These are phyloP conservation scores for Lathyrus tuberosus DNA, from an alignment of 306 rosid genomes.

Conservation along the genomic window DNA sequence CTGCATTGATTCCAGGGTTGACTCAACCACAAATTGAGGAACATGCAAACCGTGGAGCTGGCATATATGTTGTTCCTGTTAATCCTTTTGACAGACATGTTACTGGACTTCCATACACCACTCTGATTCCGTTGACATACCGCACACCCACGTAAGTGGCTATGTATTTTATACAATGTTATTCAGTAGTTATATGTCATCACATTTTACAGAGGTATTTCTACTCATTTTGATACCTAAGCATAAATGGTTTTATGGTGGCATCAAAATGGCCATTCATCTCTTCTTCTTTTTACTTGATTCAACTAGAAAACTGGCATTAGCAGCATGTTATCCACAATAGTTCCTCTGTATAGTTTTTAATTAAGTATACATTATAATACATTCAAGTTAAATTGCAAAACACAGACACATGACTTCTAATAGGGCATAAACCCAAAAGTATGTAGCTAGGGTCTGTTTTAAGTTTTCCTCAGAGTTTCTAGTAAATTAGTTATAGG, in stretches of 20 bases:
- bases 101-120: slow-evolving; percentile 64
- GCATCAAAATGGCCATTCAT: not conserved
- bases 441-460: not conserved
- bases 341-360: not conserved
- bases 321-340: not conserved
- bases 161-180: slow-evolving; percentile 21
- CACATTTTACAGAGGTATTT: not conserved
- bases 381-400: not conserved
- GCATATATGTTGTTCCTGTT: slow-evolving; percentile 84
- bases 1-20: slow-evolving; percentile 66
- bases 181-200: not conserved
- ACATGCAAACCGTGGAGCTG: slow-evolving; percentile 76
- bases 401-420: not conserved
- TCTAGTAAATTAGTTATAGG: not conserved
- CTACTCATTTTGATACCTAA: not conserved
- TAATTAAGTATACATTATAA: not conserved
- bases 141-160: slow-evolving; percentile 72
- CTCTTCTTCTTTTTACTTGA: slow-evolving; percentile 3
- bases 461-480: not conserved
- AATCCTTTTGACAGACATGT: slow-evolving; percentile 65
- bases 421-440: not conserved
- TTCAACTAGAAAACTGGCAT: not conserved
- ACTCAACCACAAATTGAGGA: slow-evolving; percentile 58
- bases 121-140: slow-evolving; percentile 86
- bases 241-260: slow-evolving; percentile 29